A percentile compares a stretch with the other conserved stretches of the same genome.
Conservation (phyloP, 768 basidiomycete species). For the Suillus lakei region DNA sequence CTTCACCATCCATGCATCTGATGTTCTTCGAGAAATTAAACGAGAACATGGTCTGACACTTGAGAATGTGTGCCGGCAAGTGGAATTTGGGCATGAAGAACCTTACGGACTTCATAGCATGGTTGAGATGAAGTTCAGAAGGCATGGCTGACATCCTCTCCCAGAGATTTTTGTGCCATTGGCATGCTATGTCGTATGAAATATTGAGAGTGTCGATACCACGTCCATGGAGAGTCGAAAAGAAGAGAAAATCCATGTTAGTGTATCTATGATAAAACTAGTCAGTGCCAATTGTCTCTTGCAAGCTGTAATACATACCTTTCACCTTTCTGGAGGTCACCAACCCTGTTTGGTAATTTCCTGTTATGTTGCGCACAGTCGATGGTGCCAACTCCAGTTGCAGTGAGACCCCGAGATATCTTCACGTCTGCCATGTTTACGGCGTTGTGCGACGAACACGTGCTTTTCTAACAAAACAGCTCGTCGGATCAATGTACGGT, state of each 20-base stretch:
- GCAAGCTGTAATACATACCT: background rate
- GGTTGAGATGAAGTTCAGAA: background rate
- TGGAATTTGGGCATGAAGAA: conserved; percentile 43
- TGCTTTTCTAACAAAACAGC: background rate
- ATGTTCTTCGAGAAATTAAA: conserved; percentile 32
- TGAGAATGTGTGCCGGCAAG: conserved; percentile 32
- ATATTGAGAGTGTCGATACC: background rate
- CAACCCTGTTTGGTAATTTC: background rate
- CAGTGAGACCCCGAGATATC: conserved; percentile 3
- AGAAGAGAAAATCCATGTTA: conserved; percentile 43
- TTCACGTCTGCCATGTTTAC: conserved; percentile 13
- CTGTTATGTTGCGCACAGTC: conserved; percentile 21
- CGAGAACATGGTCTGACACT: conserved; percentile 31
- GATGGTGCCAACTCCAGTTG: conserved; percentile 17
- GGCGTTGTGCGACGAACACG: background rate
- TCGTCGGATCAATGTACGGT: too few species aligned
- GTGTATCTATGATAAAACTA: background rate
- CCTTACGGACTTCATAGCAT: background rate
- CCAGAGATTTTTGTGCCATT: conserved; percentile 19
- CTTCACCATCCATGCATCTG: conserved; percentile 40
- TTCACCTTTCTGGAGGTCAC: background rate
- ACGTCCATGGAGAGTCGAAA: conserved; percentile 8
- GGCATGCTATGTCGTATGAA: conserved; percentile 29
- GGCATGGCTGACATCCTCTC: background rate
- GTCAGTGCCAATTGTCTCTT: background rate